Evolutionary conservation across 129 eudicot species (phyloP), one percentile per base, ranked within the genome.

Genomic region (Rutidosis leptorrhynchoides): DNA sequence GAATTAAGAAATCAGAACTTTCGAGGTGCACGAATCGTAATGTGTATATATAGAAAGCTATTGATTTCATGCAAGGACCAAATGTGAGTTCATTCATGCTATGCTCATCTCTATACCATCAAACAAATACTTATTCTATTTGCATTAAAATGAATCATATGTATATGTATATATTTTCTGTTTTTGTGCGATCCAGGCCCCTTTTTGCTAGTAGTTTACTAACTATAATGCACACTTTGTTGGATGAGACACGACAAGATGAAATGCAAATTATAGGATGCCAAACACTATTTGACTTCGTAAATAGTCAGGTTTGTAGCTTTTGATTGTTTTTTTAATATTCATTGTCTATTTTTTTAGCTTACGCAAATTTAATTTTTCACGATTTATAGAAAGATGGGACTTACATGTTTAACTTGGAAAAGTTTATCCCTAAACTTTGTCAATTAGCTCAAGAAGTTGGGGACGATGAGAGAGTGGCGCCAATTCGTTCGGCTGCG

Each of bases 201-300:
- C 78, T 87, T 66, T 87, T 87, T 83, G 95, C 95, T 25, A 80
- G 80, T 62, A 87, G 95, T 77, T 74, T 87, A 77, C 83, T 87
- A 61, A 63, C 78, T 70, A 83, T 87, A 73, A 83, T 87, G 77
- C 84, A 87, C 64, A 81, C 82, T 78, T 67, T 87, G 73, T 70
- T 87, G 73, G 95, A 87, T 62, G 83, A 87, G 62, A 80, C 89
- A 73, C 82, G 84, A 68, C 84, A 87, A 52, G 95, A 83, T 71
- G 95, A 87, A 67, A 81, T 87, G 75, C 87, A 74, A 59, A 71
- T 83, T 64, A 79, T 87, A 40, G 95, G 95, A 53, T 87, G 95
- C 74, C 80, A 83, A 77, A 80, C 95, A 59, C 78, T 87, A 57
- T 83, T 87, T 83, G 95, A 83, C 79, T 83, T 83, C 21, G 79